phyloP scores from a whole-genome alignment of 2,329 filamentous ascomycete species.

The Aspergillus fumigatus region DNA sequence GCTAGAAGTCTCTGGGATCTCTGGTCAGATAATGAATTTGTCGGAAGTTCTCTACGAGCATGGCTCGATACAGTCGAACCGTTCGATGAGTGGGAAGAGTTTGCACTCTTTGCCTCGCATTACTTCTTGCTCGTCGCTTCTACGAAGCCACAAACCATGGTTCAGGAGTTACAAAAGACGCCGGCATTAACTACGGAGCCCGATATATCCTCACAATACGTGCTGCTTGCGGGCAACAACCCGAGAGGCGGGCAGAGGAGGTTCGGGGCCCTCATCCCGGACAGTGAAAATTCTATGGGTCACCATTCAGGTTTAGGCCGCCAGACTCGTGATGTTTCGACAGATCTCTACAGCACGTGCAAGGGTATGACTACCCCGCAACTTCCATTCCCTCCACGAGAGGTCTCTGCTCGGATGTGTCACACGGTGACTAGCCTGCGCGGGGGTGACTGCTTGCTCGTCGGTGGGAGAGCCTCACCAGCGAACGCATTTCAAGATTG shows the following conservation, averaged over 20 bases:
- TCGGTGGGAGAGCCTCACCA: conserved; percentile 76
- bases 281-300: conserved; percentile 27
- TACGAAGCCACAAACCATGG: conserved; percentile 20
- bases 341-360: conserved; percentile 44
- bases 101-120: conserved; percentile 77
- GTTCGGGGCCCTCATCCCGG: conserved; percentile 55
- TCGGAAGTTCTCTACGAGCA: conserved; percentile 56
- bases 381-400: conserved; percentile 40
- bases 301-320: conserved; percentile 41
- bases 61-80: conserved; percentile 68
- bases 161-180: background rate
- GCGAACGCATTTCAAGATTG: conserved; percentile 64
- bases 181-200: background rate
- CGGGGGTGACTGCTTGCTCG: conserved; percentile 57
- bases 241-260: conserved; percentile 49
- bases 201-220: conserved; percentile 13
- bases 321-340: conserved; percentile 46
- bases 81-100: conserved; percentile 97
- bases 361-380: conserved; percentile 45
- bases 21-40: conserved; percentile 67
- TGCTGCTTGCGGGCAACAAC: conserved; percentile 18
- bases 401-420: conserved; percentile 56
- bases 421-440: conserved; percentile 69
- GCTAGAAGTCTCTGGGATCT: conserved; percentile 74
- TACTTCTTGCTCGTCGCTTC: conserved; percentile 73